A percentile compares a stretch with the other conserved stretches of the same genome.
phyloP scores from a whole-genome alignment of 2,329 filamentous ascomycete genomes.

The Aspergillus novofumigatus region DNA sequence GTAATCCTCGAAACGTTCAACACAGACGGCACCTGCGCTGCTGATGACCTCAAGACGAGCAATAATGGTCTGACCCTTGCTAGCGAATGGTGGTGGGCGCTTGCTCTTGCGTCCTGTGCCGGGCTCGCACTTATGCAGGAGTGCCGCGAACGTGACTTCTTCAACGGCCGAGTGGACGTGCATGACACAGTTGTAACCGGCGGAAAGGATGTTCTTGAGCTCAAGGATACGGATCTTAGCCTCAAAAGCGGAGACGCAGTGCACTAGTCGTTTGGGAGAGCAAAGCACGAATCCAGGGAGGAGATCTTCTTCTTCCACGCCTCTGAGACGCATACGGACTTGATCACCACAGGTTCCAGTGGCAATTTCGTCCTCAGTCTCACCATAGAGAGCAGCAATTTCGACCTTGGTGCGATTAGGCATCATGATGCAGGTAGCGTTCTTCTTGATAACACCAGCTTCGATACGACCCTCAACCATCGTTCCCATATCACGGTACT shows the following conservation, averaged over 20 bases:
- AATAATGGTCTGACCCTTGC: constrained; percentile 76
- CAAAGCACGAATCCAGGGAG: constrained; percentile 93
- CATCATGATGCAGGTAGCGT: constrained; percentile 85
- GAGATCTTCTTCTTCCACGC: constrained; percentile 96
- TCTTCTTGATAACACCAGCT: constrained; percentile 89
- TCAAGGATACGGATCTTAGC: constrained; percentile 95
- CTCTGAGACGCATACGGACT: constrained; percentile 84
- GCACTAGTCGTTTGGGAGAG: constrained; percentile 87
- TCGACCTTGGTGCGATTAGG: constrained; percentile 80
- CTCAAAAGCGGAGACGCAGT: constrained; percentile 85
- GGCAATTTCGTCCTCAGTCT: constrained; percentile 87
- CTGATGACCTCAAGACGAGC: constrained; percentile 84
- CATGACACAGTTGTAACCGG: constrained; percentile 95
- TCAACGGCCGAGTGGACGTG: constrained; percentile 97
- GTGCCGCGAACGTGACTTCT: constrained; percentile 84
- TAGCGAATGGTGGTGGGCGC: constrained; percentile 85
- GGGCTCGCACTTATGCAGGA: constrained; percentile 93
- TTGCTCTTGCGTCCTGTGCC: constrained; percentile 92
- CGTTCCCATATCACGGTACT: constrained; percentile 96
- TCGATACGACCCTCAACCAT: constrained; percentile 98
- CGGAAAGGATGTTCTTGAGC: constrained; percentile 86
- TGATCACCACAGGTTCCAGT: constrained; percentile 89
- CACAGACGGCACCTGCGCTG: constrained; percentile 79
- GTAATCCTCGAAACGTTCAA: constrained; percentile 94
- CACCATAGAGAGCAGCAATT: constrained; percentile 82